Evolutionary conservation across 2,329 filamentous ascomycete genomes (phyloP).

Genomic region (Cladosporium sp.): DNA sequence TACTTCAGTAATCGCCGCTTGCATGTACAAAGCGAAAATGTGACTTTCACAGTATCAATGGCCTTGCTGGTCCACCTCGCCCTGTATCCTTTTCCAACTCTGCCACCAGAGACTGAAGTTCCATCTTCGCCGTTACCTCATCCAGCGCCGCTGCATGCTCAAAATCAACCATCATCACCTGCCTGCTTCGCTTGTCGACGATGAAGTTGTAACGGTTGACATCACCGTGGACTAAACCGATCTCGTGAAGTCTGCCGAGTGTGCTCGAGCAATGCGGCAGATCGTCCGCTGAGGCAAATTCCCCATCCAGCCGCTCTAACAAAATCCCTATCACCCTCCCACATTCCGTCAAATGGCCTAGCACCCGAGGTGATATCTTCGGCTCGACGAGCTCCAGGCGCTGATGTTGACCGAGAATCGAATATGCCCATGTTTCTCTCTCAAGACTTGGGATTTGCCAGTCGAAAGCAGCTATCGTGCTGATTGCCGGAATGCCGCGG

Average conservation of each 20-base stretch:
- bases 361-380: conserved; percentile 4
- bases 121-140: background rate
- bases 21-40: no score
- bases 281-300: conserved; percentile 16
- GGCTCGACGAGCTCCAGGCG: background rate
- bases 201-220: conserved; percentile 24
- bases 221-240: conserved; percentile 21
- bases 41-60: background rate
- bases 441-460: background rate
- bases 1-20: background rate
- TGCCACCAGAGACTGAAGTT: conserved; percentile 1
- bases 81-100: background rate
- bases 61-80: background rate
- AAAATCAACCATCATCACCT: conserved; percentile 21
- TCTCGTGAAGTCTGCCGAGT: conserved; percentile 19
- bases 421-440: background rate
- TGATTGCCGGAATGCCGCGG: background rate
- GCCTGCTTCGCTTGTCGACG: background rate
- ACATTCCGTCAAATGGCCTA: conserved; percentile 20
- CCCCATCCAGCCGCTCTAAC: conserved; percentile 15
- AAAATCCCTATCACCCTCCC: conserved; percentile 18
- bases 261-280: conserved; percentile 16
- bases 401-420: background rate
- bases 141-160: conserved; percentile 14
- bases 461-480: background rate